Evolutionary conservation across 2,329 filamentous ascomycete species (phyloP).

Genomic region (Aspergillus persii): DNA sequence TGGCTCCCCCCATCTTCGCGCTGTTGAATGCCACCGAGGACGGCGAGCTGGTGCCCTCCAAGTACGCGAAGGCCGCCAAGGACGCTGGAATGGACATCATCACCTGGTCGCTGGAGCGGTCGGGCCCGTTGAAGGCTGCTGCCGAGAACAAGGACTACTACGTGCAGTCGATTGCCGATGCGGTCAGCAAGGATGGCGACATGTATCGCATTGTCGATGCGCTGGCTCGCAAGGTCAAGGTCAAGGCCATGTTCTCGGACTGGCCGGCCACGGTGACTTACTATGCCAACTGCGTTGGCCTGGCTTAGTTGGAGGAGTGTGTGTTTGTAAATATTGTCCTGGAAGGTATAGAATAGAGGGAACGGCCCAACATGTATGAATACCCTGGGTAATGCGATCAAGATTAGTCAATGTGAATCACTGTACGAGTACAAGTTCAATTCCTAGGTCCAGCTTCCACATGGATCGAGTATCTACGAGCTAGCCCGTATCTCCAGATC

Average conservation of each 20-base stretch:
- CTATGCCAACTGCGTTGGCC: slow-evolving; percentile 19
- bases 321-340: neutral
- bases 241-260: slow-evolving; percentile 19
- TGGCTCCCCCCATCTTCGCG: slow-evolving; percentile 18
- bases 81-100: slow-evolving; percentile 16
- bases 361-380: neutral
- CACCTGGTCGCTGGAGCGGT: slow-evolving; percentile 21
- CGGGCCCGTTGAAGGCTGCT: slow-evolving; percentile 16
- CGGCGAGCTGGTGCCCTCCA: slow-evolving; percentile 18
- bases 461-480: too few species aligned
- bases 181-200: slow-evolving; percentile 16
- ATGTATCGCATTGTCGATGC: slow-evolving; percentile 22
- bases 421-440: neutral
- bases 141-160: slow-evolving; percentile 15
- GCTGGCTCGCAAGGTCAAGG: slow-evolving; percentile 19
- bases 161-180: slow-evolving; percentile 10
- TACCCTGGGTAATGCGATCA: neutral
- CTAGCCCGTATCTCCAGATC: too few species aligned
- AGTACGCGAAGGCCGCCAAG: slow-evolving; percentile 16
- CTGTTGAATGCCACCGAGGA: slow-evolving; percentile 16
- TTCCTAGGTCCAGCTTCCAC: too few species aligned
- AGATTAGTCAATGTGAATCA: neutral
- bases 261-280: slow-evolving; percentile 22
- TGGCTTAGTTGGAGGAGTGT: slow-evolving; percentile 1
- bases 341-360: neutral